Evolutionary conservation across 2,329 filamentous ascomycete genomes (phyloP).

Genomic region (Helicocarpus griseus): DNA sequence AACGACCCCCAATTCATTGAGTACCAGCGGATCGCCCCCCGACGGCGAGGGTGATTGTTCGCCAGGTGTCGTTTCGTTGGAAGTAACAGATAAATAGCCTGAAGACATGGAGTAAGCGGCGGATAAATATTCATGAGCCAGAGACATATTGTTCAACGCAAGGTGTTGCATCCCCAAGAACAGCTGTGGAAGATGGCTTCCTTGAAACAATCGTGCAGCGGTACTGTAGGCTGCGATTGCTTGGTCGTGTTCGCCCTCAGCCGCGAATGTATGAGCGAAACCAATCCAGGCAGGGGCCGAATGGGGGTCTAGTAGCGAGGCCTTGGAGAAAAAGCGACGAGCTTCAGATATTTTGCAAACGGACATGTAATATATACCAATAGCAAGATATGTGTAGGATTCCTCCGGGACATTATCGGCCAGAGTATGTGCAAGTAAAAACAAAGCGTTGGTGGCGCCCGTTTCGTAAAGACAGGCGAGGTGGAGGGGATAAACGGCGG

Average conservation of each 20-base stretch:
- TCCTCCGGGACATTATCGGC: slow-evolving; percentile 87
- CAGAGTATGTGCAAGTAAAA: slow-evolving; percentile 83
- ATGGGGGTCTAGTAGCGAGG: slow-evolving; percentile 93
- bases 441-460: slow-evolving; percentile 74
- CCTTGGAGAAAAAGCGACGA: slow-evolving; percentile 91
- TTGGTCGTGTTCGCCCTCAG: slow-evolving; percentile 95
- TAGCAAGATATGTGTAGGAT: slow-evolving; percentile 84
- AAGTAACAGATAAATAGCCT: slow-evolving; percentile 25
- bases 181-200: slow-evolving; percentile 87
- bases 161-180: slow-evolving; percentile 99
- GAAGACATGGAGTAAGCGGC: slow-evolving; percentile 62
- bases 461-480: slow-evolving; percentile 86
- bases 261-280: slow-evolving; percentile 95
- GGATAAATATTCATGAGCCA: slow-evolving; percentile 89
- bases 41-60: slow-evolving; percentile 50
- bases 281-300: slow-evolving; percentile 98
- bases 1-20: slow-evolving; percentile 96
- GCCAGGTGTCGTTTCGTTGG: slow-evolving; percentile 17
- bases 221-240: slow-evolving; percentile 97
- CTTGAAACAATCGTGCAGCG: slow-evolving; percentile 87
- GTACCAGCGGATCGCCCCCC: slow-evolving; percentile 64
- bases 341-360: slow-evolving; percentile 88
- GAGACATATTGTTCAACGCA: slow-evolving; percentile 83
- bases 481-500: slow-evolving; percentile 71
- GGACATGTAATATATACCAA: slow-evolving; percentile 87